Evolutionary conservation across 2,329 filamentous ascomycete species (phyloP).

Genomic region (Curvularia sp.): DNA sequence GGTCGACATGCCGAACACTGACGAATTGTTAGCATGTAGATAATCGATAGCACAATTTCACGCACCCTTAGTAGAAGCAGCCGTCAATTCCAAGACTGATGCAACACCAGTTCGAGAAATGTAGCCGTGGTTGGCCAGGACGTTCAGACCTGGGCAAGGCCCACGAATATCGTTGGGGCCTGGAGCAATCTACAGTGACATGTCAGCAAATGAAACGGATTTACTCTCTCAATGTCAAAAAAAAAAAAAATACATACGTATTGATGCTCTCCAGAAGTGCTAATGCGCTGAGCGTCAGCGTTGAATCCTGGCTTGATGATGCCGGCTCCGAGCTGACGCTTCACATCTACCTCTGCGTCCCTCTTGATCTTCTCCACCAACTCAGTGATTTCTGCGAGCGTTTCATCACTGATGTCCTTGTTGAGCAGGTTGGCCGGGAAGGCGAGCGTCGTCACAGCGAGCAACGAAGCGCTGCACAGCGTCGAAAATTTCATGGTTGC

Average conservation of each 20-base stretch:
- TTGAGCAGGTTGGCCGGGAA: constrained; percentile 23
- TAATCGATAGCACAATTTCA: not conserved
- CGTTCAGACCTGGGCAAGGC: constrained; percentile 12
- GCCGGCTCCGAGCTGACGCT: constrained; percentile 14
- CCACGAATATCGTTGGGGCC: constrained; percentile 13
- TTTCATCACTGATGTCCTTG: constrained; percentile 17
- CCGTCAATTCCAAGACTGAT: constrained; percentile 7
- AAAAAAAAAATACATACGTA: constrained; percentile 9
- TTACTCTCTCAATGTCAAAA: not conserved
- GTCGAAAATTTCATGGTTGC: constrained; percentile 19
- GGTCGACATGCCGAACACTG: constrained; percentile 19
- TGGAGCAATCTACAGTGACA: constrained; percentile 8
- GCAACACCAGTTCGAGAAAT: constrained; percentile 8
- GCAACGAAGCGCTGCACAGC: constrained; percentile 17
- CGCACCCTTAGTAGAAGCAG: constrained; percentile 11
- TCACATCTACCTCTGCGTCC: not conserved
- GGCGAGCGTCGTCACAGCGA: constrained; percentile 17
- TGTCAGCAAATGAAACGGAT: not conserved
- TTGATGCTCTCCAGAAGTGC: constrained; percentile 17
- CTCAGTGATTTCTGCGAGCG: constrained; percentile 19
- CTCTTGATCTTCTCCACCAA: constrained; percentile 21
- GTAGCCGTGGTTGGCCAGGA: constrained; percentile 14
- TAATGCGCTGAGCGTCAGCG: constrained; percentile 22
- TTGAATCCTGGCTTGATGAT: constrained; percentile 17
- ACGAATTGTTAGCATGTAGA: constrained; percentile 18